Conservation (phyloP, 371 early-diverging fungal species). For the Fennellomyces sp. region DNA sequence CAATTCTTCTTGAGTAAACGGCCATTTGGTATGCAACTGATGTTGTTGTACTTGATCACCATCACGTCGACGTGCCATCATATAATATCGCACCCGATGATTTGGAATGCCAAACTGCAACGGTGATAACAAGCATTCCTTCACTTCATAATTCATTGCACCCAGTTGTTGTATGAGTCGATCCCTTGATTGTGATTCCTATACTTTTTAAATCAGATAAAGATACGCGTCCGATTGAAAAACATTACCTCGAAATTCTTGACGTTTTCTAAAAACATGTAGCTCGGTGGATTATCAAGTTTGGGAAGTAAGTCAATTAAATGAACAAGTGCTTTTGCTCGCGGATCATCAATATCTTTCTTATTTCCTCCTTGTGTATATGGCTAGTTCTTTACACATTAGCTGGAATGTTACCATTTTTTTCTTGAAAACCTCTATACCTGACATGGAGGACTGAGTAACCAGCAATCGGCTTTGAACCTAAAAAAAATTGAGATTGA, state of each 20-base stretch:
- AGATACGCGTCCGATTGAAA: too few species aligned
- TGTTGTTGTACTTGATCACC: not conserved
- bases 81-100: constrained; percentile 68
- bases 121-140: constrained; percentile 70
- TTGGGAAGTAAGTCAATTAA: constrained; percentile 60
- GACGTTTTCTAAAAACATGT: constrained; percentile 76
- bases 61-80: constrained; percentile 55
- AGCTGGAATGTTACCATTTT: not conserved
- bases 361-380: constrained; percentile 74
- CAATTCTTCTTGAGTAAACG: constrained; percentile 35
- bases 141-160: constrained; percentile 63
- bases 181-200: constrained; percentile 64
- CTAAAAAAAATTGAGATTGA: constrained; percentile 14
- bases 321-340: constrained; percentile 68
- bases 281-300: constrained; percentile 51
- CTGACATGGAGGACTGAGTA: constrained; percentile 88
- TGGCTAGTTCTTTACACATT: constrained; percentile 31
- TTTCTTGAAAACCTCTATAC: too few species aligned
- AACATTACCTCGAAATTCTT: constrained; percentile 72
- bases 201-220: not conserved
- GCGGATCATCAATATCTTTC: constrained; percentile 66
- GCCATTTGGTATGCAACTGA: constrained; percentile 49
- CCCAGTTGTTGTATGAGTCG: constrained; percentile 58
- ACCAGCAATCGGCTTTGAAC: constrained; percentile 73
- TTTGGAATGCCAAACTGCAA: constrained; percentile 74